A percentile compares a stretch with the other conserved stretches of the same genome.
Conservation (phyloP, 306 rosid genomes). For the Spatholobus suberectus region DNA sequence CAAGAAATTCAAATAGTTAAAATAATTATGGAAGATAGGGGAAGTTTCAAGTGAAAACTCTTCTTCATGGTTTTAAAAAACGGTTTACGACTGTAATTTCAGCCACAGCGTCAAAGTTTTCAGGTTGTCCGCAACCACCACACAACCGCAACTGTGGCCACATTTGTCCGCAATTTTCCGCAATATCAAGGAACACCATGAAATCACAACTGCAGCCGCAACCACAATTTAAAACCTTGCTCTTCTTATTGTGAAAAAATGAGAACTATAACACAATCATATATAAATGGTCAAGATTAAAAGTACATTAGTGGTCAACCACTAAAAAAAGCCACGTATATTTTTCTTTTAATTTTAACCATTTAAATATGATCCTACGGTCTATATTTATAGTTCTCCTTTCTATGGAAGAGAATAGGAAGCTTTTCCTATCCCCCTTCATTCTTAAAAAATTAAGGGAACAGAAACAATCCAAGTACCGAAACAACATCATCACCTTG, state of each 20-base stretch:
- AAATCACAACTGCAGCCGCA: background rate
- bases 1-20: background rate
- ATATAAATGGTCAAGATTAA: background rate
- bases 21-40: background rate
- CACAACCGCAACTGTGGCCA: background rate
- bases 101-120: background rate
- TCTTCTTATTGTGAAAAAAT: background rate
- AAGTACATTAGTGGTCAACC: background rate
- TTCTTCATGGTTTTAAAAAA: background rate
- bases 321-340: background rate
- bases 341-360: background rate
- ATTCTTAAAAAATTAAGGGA: background rate
- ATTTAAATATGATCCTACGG: background rate
- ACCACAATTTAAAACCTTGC: background rate
- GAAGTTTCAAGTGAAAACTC: no score
- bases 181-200: background rate
- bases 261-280: background rate
- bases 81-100: background rate
- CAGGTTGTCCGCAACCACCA: background rate
- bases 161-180: background rate
- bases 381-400: background rate
- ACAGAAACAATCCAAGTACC: background rate
- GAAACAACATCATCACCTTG: conserved; percentile 57
- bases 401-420: background rate
- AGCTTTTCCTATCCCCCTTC: background rate